These are phyloP conservation scores for Daldinia eschscholtzii DNA, from an alignment of 2,329 filamentous ascomycete species.

Conservation along the genomic window DNA sequence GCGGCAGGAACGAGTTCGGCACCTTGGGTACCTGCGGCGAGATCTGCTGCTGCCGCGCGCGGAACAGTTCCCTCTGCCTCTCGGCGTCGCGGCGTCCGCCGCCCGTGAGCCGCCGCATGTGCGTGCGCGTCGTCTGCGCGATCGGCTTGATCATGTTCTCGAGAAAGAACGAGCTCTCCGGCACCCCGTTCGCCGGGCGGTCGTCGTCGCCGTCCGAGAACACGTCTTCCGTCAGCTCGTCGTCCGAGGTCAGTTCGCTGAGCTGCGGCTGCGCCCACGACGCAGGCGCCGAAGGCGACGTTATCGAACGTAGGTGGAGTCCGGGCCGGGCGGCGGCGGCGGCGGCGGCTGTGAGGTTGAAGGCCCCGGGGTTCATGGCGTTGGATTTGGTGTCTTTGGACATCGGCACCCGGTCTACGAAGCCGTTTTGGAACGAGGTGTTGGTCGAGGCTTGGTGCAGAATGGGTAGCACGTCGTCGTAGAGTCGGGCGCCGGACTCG, in stretches of 20 bases:
- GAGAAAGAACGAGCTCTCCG: conserved; percentile 66
- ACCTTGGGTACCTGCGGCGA: conserved; percentile 60
- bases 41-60: conserved; percentile 50
- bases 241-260: conserved; percentile 77
- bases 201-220: conserved; percentile 83
- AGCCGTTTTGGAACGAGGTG: conserved; percentile 88
- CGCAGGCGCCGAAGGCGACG: conserved; percentile 76
- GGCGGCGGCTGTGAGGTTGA: conserved; percentile 59
- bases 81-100: conserved; percentile 59
- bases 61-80: conserved; percentile 55
- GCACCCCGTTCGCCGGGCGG: conserved; percentile 25
- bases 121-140: conserved; percentile 67
- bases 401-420: conserved; percentile 77
- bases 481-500: conserved; percentile 83
- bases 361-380: conserved; percentile 72
- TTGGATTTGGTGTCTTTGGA: conserved; percentile 71
- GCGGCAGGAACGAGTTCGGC: conserved; percentile 51
- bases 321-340: conserved; percentile 68
- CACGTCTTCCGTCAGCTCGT: conserved; percentile 78
- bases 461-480: conserved; percentile 93
- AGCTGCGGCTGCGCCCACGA: conserved; percentile 66
- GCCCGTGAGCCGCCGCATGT: conserved; percentile 73
- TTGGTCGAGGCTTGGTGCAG: conserved; percentile 86
- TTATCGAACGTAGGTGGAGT: conserved; percentile 85
- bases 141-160: conserved; percentile 73